phyloP scores from a whole-genome alignment of 257 asterid species.

The Solanum tacnaense region DNA sequence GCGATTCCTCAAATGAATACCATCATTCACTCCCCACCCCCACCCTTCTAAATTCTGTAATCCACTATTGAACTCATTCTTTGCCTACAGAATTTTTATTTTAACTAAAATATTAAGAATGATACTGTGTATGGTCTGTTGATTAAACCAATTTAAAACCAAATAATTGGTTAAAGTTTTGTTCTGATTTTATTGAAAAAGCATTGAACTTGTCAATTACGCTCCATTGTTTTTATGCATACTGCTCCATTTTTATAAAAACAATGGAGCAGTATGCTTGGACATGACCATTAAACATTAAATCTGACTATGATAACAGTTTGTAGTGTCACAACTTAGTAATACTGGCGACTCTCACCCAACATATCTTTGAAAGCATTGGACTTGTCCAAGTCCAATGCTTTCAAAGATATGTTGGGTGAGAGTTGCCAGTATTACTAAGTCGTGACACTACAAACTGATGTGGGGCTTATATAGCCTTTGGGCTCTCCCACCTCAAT shows the following conservation, averaged over 20 bases:
- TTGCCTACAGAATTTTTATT: background rate
- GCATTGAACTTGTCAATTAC: background rate
- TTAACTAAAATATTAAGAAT: background rate
- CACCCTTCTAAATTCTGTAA: background rate
- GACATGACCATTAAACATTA: no score
- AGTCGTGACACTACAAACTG: no score
- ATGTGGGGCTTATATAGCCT: background rate
- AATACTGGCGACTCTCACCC: no score
- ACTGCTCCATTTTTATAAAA: no score
- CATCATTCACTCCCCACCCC: background rate
- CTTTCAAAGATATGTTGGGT: no score
- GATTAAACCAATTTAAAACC: background rate
- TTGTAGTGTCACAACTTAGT: no score
- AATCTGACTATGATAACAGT: no score
- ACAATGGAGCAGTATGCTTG: no score
- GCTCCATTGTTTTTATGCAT: no score
- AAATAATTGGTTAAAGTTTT: background rate
- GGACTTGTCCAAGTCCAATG: no score
- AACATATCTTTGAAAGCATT: no score
- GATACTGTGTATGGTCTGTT: background rate
- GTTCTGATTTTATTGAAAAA: background rate
- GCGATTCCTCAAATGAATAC: background rate
- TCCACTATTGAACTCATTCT: background rate
- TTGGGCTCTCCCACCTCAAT: background rate
- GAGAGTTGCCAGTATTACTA: no score